Base-by-base conservation (phyloP, 2,329 filamentous ascomycete species). In the Aureobasidium subglaciale region DNA sequence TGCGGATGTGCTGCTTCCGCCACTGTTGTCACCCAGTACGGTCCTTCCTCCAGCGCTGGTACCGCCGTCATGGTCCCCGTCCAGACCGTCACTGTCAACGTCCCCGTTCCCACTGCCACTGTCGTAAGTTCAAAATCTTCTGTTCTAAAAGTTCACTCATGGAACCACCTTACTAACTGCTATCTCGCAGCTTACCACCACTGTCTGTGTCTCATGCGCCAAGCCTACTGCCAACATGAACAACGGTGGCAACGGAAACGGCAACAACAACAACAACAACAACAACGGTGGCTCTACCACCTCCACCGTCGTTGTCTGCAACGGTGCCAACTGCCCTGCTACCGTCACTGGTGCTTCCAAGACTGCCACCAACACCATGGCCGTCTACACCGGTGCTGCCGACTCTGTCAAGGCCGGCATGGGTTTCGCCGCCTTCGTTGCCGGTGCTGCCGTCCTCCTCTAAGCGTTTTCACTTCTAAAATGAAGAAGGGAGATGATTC, bases 51-150 rank as follows among this genome's bases (percentile, higher is more conserved):
- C 38, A 40, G 67, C 35, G 59, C 67, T n/a, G n/a, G n/a, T n/a
- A n/a, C n/a, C n/a, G n/a, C n/a, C n/a, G n/a, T n/a, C 35, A 64
- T 5, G 61, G 60, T 30, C 20, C 60, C 60, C 29, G 30, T 58
- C 49, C 20, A 41, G 37, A 57, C 48, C 27, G 20, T 45, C 32
- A 41, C 54, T 18, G 49, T 57, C 34, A 52, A 50, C 35, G 10
- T 7, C 16, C 27, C 41, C n/a, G 20, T 46, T 27, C 54, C 54
- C 18, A 49, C 43, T 18, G 55, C 34, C 45, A 57, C 56, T 22
- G 11, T 15, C 11, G 37, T 40, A 40, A 40, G 37, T 8, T 20
- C 37, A 8, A 30, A 13, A 35, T 35, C n/a, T n/a, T n/a, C n/a
- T n/a, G n/a, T n/a, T n/a, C n/a, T n/a, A n/a, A n/a, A n/a, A n/a